Evolutionary conservation across 2,329 filamentous ascomycete genomes (phyloP), one percentile per base, ranked within the genome.

Genomic region (Pseudogymnoascus sp.): DNA sequence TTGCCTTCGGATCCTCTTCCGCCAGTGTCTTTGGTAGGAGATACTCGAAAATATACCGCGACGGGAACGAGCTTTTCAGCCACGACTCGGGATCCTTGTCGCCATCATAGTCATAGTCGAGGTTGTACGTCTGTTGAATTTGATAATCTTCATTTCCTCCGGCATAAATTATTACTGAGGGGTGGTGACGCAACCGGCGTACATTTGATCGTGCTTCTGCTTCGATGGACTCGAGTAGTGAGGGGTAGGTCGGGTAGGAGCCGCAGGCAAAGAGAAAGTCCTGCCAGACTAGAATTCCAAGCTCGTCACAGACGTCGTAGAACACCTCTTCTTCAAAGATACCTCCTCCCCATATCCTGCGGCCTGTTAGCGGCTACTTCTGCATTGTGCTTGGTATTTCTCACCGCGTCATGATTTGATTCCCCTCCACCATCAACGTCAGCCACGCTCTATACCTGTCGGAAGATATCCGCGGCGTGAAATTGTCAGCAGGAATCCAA

Each of bases 61-160:
- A 69, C 7, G 69, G 69, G 56, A 71, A 72, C 53, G 69, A 65
- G 16, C 67, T 71, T 23, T 69, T 65, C 21, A 66, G 64, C 70
- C 69, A 71, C 12, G 42, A 46, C 42, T 46, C 5, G 21, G 67
- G 69, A 21, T 68, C 67, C 18, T 69, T 64, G 40, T 70, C 63
- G 63, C 69, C 67, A 12, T 68, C 62, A 4, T 60, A 59, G 63
- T 70, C 64, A 63, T 71, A 71, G 28, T 68, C 66, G 66, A 67
- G 70, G 0, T 69, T 69, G 64, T 67, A 69, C 25, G 62, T 53
- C 59, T 72, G 69, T 4, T 69, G 69, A 5, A 71, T 56, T 66
- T 69, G 69, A 74, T 97, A 96, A 74, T 96, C 93, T 74, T 97
- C 93, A 72, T 97, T 97, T 77, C 96, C 96, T 12, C 93, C 93